Conservation (phyloP, 1,139 yeast species). For the Yamadazyma atlantica region DNA sequence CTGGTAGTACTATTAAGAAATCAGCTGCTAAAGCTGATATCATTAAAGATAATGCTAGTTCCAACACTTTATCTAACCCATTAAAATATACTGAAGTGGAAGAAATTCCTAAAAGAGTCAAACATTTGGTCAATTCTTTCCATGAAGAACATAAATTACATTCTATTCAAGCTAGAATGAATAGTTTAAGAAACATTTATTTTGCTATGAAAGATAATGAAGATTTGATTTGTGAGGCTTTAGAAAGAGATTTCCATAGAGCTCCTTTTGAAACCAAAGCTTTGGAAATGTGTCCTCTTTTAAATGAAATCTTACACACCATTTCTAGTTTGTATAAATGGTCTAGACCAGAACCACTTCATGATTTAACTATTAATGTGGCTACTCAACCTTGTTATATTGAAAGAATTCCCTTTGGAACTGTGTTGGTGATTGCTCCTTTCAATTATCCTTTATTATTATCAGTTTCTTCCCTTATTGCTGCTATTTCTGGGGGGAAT, state of each 20-base stretch:
- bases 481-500: constrained; percentile 89
- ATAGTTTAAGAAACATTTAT: constrained; percentile 68
- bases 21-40: neutral
- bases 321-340: constrained; percentile 63
- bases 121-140: constrained; percentile 43
- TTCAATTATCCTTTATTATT: constrained; percentile 83
- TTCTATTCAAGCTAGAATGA: constrained; percentile 56
- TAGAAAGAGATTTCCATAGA: constrained; percentile 66
- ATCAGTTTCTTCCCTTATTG: constrained; percentile 65
- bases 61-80: constrained; percentile 5
- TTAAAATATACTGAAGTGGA: constrained; percentile 46
- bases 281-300: constrained; percentile 53
- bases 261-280: constrained; percentile 58
- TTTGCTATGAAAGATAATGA: constrained; percentile 63
- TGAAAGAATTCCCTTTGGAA: constrained; percentile 73
- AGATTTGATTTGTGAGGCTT: constrained; percentile 55
- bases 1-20: neutral
- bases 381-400: constrained; percentile 49
- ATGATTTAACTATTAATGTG: constrained; percentile 46
- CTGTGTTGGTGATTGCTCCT: constrained; percentile 74
- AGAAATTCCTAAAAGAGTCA: constrained; percentile 51
- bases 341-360: constrained; percentile 54
- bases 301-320: constrained; percentile 59
- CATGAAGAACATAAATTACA: constrained; percentile 48
- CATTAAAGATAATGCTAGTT: neutral